These are phyloP conservation scores for Botrytis tulipae DNA, from an alignment of 2,329 filamentous ascomycete species.

Conservation along the genomic window DNA sequence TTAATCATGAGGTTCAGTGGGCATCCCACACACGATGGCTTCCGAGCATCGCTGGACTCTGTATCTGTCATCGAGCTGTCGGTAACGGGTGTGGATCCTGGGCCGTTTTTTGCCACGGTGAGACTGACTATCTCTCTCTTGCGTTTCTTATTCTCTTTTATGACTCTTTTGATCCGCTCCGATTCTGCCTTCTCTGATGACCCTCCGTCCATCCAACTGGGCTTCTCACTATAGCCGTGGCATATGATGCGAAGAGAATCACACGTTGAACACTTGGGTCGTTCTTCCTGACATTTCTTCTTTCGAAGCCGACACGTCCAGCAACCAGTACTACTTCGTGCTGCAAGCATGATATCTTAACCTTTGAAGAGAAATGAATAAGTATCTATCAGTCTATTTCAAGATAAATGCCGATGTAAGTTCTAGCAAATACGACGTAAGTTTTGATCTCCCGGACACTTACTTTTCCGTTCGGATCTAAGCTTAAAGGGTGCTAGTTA, in stretches of 20 bases:
- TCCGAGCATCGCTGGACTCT: not conserved
- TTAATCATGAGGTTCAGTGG: not conserved
- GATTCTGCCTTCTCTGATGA: not conserved
- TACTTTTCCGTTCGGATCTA: not conserved
- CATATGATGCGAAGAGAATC: not conserved
- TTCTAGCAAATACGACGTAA: not conserved
- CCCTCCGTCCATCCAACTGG: not conserved
- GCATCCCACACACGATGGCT: not conserved
- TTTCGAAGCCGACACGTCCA: not conserved
- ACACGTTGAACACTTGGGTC: not conserved
- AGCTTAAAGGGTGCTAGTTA: not conserved
- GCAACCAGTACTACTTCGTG: not conserved
- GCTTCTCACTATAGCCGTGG: not conserved
- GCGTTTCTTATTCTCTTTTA: not conserved
- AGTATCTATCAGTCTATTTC: not conserved
- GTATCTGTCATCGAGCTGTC: not conserved
- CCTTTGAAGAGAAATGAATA: not conserved
- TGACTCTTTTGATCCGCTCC: not conserved
- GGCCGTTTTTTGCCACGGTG: not conserved
- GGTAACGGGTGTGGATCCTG: not conserved
- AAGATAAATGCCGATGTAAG: not conserved
- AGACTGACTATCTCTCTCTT: not conserved
- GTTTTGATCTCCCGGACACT: not conserved
- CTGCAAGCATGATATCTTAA: not conserved
- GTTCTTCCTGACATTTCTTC: not conserved